A percentile compares a stretch with the other conserved stretches of the same genome.
Conservation (phyloP, 495 filamentous ascomycete genomes). For the Aspergillus steynii region DNA sequence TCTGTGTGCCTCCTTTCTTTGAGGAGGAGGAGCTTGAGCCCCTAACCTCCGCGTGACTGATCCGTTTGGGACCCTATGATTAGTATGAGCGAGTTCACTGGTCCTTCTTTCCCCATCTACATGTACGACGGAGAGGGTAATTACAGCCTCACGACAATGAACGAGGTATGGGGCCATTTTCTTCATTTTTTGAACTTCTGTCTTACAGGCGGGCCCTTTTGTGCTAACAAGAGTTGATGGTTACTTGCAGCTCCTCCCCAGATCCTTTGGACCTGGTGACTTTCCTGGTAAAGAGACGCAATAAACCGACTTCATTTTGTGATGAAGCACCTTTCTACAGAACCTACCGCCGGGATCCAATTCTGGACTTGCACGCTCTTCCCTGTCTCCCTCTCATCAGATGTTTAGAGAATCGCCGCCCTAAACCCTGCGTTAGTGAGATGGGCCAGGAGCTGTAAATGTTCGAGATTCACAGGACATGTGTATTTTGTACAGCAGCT, state of each 20-base stretch:
- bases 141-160: slow-evolving; percentile 69
- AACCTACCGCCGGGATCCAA: no score
- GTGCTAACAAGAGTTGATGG: neutral
- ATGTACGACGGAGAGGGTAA: slow-evolving; percentile 82
- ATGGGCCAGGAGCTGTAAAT: neutral
- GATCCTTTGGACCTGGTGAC: slow-evolving; percentile 70
- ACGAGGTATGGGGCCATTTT: slow-evolving; percentile 52
- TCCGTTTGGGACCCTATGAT: neutral
- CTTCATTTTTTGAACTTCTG: neutral
- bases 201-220: neutral
- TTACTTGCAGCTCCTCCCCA: slow-evolving; percentile 58
- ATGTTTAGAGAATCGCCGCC: no score
- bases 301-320: neutral
- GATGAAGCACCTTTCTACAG: neutral
- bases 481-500: no score
- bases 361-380: no score
- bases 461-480: no score
- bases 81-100: slow-evolving; percentile 79
- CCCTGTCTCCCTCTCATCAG: no score
- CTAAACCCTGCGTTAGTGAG: neutral
- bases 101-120: slow-evolving; percentile 69
- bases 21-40: neutral
- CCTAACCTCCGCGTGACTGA: neutral
- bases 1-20: neutral
- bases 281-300: slow-evolving; percentile 17